Evolutionary conservation across 352 stramenopile genomes (phyloP).

Genomic region (Thalassiosira hispida): DNA sequence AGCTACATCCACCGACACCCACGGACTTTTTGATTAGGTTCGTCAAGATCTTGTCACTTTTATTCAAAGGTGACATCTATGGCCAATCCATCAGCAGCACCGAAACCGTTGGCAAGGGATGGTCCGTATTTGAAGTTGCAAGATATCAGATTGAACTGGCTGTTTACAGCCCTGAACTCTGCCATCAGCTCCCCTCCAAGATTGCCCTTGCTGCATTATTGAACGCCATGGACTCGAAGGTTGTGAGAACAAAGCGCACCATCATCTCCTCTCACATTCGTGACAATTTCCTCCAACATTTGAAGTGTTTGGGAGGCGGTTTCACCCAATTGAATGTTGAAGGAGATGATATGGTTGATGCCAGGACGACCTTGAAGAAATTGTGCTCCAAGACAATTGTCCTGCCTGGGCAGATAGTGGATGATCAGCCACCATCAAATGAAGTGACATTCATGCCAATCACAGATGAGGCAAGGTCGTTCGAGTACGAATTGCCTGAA

Average conservation of each 20-base stretch:
- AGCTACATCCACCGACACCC: conserved; percentile 26
- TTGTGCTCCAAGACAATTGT: conserved; percentile 39
- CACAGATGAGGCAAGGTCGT: conserved; percentile 3
- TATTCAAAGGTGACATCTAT: conserved; percentile 4
- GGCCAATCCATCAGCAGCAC: background rate
- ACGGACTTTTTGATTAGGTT: conserved; percentile 36
- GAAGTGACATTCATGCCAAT: conserved; percentile 21
- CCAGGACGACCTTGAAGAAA: conserved; percentile 17
- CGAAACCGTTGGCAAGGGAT: conserved; percentile 17
- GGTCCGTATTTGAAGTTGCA: conserved; percentile 44
- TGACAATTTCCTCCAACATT: conserved; percentile 16
- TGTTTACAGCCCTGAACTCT: conserved; percentile 22
- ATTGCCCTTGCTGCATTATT: conserved; percentile 67
- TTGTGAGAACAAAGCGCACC: conserved; percentile 24
- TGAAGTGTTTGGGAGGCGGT: background rate
- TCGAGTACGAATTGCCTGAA: conserved; percentile 20
- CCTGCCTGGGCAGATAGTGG: conserved; percentile 19
- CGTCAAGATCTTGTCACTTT: conserved; percentile 28
- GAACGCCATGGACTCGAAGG: conserved; percentile 67
- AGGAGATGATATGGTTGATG: conserved; percentile 12
- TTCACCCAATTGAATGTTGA: background rate
- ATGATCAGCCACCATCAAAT: background rate
- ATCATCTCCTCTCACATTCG: conserved; percentile 19
- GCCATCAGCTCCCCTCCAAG: conserved; percentile 37
- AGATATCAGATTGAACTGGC: conserved; percentile 42